Conservation (phyloP, 345 rosid genomes). For the Eutrema yunnanense region DNA sequence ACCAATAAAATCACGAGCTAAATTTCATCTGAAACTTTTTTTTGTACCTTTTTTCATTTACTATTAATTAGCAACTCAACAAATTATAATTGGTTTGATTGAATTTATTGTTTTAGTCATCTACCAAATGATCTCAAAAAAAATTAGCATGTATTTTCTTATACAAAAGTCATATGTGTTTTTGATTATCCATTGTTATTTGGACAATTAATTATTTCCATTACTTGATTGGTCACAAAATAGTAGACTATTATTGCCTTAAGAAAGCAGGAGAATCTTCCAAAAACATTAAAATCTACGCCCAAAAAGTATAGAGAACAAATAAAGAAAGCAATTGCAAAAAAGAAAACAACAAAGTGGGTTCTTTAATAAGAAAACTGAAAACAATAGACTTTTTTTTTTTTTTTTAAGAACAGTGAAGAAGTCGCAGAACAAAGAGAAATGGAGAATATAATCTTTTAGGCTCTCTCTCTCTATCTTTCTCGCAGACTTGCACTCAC, state of each 20-base stretch:
- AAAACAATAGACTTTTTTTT: neutral
- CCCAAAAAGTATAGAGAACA: neutral
- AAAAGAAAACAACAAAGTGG: neutral
- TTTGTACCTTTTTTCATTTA: too few species aligned
- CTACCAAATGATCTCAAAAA: neutral
- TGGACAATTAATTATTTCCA: neutral
- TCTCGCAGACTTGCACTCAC: constrained; percentile 23
- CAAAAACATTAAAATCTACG: constrained; percentile 13
- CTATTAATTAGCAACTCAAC: neutral
- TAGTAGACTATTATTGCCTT: neutral
- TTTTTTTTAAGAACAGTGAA: constrained; percentile 6
- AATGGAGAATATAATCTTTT: constrained; percentile 24
- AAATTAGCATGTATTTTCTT: neutral
- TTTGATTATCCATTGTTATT: neutral
- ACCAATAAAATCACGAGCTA: too few species aligned
- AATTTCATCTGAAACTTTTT: too few species aligned
- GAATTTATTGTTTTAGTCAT: neutral
- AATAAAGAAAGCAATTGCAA: neutral
- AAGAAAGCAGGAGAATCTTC: constrained; percentile 16
- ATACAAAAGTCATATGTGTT: neutral
- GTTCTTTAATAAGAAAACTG: neutral
- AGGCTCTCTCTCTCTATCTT: neutral
- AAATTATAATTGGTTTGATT: neutral
- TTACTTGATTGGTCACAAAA: constrained; percentile 6
- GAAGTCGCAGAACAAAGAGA: constrained; percentile 12